Evolutionary conservation across 202 grass and related monocot genomes (phyloP), one percentile per base, ranked within the genome.

Genomic region (Musa balbisiana): DNA sequence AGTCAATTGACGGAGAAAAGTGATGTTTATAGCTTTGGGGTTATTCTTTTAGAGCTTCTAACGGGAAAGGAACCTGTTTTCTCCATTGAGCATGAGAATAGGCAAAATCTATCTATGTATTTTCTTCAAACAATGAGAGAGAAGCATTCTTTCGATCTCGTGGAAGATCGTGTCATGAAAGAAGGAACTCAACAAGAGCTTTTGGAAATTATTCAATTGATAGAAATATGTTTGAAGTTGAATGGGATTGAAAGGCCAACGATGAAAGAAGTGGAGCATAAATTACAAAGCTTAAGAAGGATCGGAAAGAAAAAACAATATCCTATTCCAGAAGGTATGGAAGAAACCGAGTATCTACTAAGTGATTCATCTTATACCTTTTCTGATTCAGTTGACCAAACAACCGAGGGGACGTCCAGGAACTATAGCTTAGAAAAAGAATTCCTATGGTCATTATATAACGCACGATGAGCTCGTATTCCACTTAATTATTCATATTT

Each of bases 11-110:
- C 29, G n/a, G 66, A 69, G 29, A 49, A 69, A 10, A 69, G 29
- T n/a, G 15, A 69, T 50, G 29, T 69, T 10, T 69, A 69, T 69
- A 69, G 29, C 66, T 69, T 69, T 69, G 29, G 66, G n/a, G 66
- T 69, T 9, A 65, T 65, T 25, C 63, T 65, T 12, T 24, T 65
- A 0, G 23, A 65, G 10, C 23, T 65, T 27, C 26, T 65, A 11
- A 69, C 66, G 0, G 29, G 66, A 69, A 69, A 43, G 4, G 10
- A 69, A 43, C 26, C 66, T 8, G 17, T 69, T 49, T 49, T 49
- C 66, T 19, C 29, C 3, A 69, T 29, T 5, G 15, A 69, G 0
- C 13, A 49, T 43, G 27, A 49, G 14, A 9, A 2, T 12, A 5
- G 2, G 49, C 2, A 2, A 9, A 69, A 69, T 10, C 29, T 69